Base-by-base conservation (phyloP, 2,329 filamentous ascomycete genomes). In the Torrubiellomyces zombiae region DNA sequence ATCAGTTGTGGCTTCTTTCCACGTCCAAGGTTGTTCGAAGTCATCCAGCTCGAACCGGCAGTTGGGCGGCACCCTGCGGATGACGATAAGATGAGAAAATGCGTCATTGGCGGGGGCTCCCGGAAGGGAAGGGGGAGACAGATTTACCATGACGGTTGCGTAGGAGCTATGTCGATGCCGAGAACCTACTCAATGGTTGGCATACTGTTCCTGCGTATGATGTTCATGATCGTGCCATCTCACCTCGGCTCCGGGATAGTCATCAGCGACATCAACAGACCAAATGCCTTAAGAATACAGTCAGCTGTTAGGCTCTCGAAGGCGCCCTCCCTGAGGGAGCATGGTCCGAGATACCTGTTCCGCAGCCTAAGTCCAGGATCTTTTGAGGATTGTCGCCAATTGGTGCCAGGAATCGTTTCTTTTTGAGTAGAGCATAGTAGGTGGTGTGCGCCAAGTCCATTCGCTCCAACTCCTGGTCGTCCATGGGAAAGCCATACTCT, bases 401-500 rank as follows among this genome's bases (percentile, higher is more conserved):
- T 4, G 39, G 39, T 4, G 39, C 28, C 19, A 38, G 25, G 25
- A 36, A 45, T 3, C 34, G 35, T 10, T 34, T 31, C 29, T 43
- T 43, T 16, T 39, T 36, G 18, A 44, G 20, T 6, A 42, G 33
- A 2, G 33, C 34, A 14, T 30, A 40, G 33, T 48, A 50, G 28
- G 48, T 48, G 15, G 38, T 37, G 34, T 54, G 51, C 21, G 39
- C 42, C 32, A 54, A 34, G 31, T 54, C 50, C 18, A 54, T 50
- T 19, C 52, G 40, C 26, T 54, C 48, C 18, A 53, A 32, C 26
- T 55, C 51, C 12, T 35, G 31, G 26, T 52, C 48, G 25, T 55
- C 51, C 39, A 53, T 54, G 6, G 50, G 51, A 24, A 55, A 37
- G 15, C 46, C 44, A 38, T 51, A 51, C 31, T 52, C 47, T 50